Conservation (phyloP, 345 rosid genomes). For the Populus davidiana region DNA sequence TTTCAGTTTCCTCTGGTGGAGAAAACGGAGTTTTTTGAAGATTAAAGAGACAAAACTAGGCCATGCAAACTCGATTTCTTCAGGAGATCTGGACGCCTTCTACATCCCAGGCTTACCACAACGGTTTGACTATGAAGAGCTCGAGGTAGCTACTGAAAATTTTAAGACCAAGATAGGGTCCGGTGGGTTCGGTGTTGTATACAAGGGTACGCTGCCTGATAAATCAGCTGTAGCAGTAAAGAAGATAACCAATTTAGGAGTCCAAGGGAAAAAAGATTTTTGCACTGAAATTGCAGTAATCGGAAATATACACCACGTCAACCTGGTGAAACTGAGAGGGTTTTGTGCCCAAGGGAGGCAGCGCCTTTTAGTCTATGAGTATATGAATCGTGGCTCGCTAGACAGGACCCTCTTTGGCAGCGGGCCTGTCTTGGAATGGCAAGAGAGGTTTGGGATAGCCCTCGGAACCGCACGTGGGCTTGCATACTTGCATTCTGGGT, state of each 20-base stretch:
- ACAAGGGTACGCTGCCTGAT: constrained; percentile 22
- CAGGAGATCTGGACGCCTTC: constrained; percentile 66
- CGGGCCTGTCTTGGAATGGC: constrained; percentile 24
- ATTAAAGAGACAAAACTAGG: constrained; percentile 29
- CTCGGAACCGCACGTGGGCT: constrained; percentile 33
- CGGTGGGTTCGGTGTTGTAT: constrained; percentile 28
- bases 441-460: constrained; percentile 23
- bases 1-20: constrained; percentile 53
- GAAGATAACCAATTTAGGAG: constrained; percentile 21
- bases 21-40: constrained; percentile 43
- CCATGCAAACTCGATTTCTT: constrained; percentile 32
- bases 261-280: constrained; percentile 26
- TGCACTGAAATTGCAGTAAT: constrained; percentile 31
- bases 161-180: constrained; percentile 21
- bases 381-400: constrained; percentile 27
- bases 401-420: constrained; percentile 21
- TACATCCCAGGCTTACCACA: constrained; percentile 51
- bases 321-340: constrained; percentile 26
- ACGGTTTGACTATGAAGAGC: constrained; percentile 22
- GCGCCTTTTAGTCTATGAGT: constrained; percentile 29
- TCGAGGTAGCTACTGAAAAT: constrained; percentile 21
- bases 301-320: constrained; percentile 26
- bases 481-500: constrained; percentile 21
- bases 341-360: constrained; percentile 26
- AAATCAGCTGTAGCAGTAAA: constrained; percentile 24